Evolutionary conservation across 139 green algal genomes (phyloP).

Genomic region (Coelastrella sp.): DNA sequence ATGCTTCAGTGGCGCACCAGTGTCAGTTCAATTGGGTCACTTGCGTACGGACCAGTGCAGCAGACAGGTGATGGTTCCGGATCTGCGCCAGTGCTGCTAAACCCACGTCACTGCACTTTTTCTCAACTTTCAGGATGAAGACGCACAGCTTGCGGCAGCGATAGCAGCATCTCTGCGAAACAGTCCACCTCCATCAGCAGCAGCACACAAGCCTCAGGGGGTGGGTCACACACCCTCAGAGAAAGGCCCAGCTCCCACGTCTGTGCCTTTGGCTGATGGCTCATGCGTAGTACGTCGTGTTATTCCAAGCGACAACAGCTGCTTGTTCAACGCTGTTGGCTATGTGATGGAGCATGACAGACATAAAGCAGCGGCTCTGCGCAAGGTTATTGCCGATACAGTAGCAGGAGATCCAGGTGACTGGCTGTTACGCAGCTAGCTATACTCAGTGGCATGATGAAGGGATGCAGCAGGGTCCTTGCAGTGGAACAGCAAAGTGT

Average conservation of each 20-base stretch:
- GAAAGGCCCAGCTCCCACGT: conserved; percentile 48
- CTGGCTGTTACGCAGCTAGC: too few relatives aligned
- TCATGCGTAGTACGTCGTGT: conserved; percentile 79
- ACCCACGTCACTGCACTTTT: neutral
- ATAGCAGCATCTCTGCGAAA: conserved; percentile 81
- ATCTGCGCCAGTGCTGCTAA: too few relatives aligned
- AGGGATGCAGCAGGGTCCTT: too few relatives aligned
- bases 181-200: neutral
- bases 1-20: neutral
- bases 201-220: conserved; percentile 4
- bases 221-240: neutral
- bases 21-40: too few relatives aligned
- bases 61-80: too few relatives aligned
- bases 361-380: conserved; percentile 57
- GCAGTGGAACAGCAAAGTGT: neutral
- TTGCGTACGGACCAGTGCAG: too few relatives aligned
- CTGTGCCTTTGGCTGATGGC: conserved; percentile 66
- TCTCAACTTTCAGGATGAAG: conserved; percentile 62
- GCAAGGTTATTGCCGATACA: conserved; percentile 72
- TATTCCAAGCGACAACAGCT: conserved; percentile 92
- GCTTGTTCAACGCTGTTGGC: conserved; percentile 93
- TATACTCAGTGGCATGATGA: too few relatives aligned
- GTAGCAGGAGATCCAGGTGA: conserved; percentile 77
- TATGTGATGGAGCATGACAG: conserved; percentile 83
- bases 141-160: conserved; percentile 78